Evolutionary conservation across 176 grass and related monocot species (phyloP), one percentile per base, ranked within the genome.

Genomic region (Raddia distichophylla): DNA sequence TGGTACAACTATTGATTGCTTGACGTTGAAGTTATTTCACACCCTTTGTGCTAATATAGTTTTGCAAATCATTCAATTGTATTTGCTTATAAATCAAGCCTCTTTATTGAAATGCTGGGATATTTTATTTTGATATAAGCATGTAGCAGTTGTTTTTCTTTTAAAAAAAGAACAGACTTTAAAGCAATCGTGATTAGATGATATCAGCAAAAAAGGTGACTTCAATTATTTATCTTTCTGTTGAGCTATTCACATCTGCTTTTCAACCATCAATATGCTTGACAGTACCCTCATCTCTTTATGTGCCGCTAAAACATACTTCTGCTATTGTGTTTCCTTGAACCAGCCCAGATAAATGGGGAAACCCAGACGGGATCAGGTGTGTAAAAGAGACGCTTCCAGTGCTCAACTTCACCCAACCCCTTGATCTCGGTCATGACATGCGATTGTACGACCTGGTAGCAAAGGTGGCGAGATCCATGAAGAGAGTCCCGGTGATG

Each of bases 371-470:
- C 2, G 96, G 90, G 64, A 86, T 93, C 45, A 95, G 54, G 16
- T 98, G 96, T 0, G 71, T 77, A 0, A 91, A 89, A 64, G 96
- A 98, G 90, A 95, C 79, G 0, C 54, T 73, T 22, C 96, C 93
- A 0, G 83, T 93, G 37, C 18, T 81, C 76, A 91, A 95, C 82
- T 73, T 67, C 79, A 83, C 75, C 5, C 47, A 85, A 64, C 88
- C 75, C 8, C 19, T 91, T 7, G 77, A 93, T 10, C 47, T 95
- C 5, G 63, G 86, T 67, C 86, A 88, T 1, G 96, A 95, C 51
- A 80, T 73, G 53, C 77, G 83, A 6, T 50, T 93, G 47, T 90
- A 82, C 43, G 84, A 91, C n/a, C 16, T 86, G 64, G 96, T 88
- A 1, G 76, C 62, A 8, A 86, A 69, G 2, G 63, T 59, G 73